These are phyloP conservation scores for Cyclocybe aegerita DNA, from an alignment of 768 basidiomycete genomes.

Conservation along the genomic window DNA sequence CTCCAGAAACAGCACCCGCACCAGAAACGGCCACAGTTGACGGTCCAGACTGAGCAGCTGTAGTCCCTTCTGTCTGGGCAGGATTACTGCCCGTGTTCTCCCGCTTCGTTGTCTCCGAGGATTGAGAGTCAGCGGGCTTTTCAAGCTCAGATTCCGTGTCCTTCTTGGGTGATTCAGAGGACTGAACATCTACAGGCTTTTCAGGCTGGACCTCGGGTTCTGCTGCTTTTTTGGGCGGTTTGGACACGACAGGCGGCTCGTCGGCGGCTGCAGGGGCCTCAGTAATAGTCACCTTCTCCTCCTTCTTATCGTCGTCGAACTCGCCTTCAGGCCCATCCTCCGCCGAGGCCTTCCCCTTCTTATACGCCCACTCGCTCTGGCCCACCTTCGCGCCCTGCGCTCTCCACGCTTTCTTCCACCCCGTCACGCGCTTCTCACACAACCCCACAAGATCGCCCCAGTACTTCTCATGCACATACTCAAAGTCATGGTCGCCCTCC, in stretches of 20 bases:
- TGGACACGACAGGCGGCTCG: neutral
- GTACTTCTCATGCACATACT: conserved; percentile 73
- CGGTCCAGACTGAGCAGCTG: neutral
- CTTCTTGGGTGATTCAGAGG: neutral
- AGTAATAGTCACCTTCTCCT: neutral
- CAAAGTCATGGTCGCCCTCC: conserved; percentile 66
- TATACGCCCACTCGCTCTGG: conserved; percentile 79
- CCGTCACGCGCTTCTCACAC: conserved; percentile 47
- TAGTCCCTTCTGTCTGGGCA: neutral
- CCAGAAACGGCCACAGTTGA: neutral
- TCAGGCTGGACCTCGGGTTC: neutral
- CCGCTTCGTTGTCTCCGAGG: neutral
- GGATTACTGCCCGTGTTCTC: neutral
- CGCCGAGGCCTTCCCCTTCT: conserved; percentile 24
- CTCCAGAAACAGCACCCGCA: conserved; percentile 7
- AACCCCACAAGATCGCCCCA: conserved; percentile 65
- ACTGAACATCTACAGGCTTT: neutral
- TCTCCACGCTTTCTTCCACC: conserved; percentile 63
- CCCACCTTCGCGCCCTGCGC: conserved; percentile 69
- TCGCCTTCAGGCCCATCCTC: neutral
- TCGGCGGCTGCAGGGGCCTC: neutral
- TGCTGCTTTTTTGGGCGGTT: too few relatives aligned
- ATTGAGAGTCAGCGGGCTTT: neutral
- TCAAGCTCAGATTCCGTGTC: neutral
- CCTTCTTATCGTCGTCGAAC: conserved; percentile 6